Evolutionary conservation across 2,329 filamentous ascomycete species (phyloP).

Genomic region (Fusarium keratoplasticum): DNA sequence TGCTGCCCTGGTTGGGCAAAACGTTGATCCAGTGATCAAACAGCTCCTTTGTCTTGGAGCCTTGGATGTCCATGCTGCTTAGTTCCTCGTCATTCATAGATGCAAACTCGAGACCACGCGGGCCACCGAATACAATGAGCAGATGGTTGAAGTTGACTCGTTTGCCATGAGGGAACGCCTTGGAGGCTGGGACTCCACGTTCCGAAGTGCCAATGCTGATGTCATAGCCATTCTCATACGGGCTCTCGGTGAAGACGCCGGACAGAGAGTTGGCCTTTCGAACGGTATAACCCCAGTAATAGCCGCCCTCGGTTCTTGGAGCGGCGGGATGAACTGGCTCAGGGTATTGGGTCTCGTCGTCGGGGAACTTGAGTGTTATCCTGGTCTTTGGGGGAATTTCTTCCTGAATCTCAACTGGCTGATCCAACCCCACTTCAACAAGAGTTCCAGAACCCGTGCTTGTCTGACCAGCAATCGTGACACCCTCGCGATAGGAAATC

Average conservation of each 20-base stretch:
- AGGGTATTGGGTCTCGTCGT: conserved; percentile 57
- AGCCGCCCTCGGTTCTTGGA: conserved; percentile 80
- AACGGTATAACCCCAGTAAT: conserved; percentile 87
- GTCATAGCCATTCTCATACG: conserved; percentile 83
- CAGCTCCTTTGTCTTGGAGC: conserved; percentile 73
- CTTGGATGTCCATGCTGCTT: conserved; percentile 70
- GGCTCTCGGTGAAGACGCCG: conserved; percentile 80
- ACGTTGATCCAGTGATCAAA: conserved; percentile 91
- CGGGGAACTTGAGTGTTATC: conserved; percentile 76
- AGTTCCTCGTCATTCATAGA: conserved; percentile 70
- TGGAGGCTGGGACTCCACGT: conserved; percentile 68
- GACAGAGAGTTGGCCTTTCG: conserved; percentile 75
- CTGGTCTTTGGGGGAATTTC: conserved; percentile 77
- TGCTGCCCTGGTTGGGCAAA: conserved; percentile 81
- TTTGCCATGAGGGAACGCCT: conserved; percentile 58
- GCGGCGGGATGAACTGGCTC: conserved; percentile 74
- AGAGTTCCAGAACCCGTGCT: conserved; percentile 61
- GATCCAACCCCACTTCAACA: conserved; percentile 68
- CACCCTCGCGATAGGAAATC: conserved; percentile 83
- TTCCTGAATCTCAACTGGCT: conserved; percentile 66
- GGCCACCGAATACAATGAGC: conserved; percentile 83
- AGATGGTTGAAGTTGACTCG: conserved; percentile 73
- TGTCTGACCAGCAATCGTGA: conserved; percentile 65
- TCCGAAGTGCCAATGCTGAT: conserved; percentile 87
- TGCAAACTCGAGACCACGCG: conserved; percentile 82